A percentile compares a stretch with the other conserved stretches of the same genome.
Conservation (phyloP, 805 yeast species). For the Saccharomycopsis lassenensis region DNA sequence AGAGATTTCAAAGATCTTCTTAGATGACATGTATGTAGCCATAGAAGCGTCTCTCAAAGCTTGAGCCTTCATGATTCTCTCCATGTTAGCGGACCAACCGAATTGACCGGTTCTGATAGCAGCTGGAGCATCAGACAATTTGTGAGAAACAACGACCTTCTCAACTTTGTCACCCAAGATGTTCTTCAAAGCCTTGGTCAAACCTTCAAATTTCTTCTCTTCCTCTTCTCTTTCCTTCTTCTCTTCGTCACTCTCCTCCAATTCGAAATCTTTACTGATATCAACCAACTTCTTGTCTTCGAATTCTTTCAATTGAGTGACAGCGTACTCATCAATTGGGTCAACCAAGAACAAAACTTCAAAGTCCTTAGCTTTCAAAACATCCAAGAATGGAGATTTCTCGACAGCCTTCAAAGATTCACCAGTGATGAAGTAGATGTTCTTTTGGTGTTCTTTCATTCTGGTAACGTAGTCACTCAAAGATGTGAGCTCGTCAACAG, state of each 20-base stretch:
- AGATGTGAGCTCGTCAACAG: slow-evolving; percentile 88
- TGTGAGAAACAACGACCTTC: slow-evolving; percentile 97
- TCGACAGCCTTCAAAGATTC: slow-evolving; percentile 95
- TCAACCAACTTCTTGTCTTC: slow-evolving; percentile 99
- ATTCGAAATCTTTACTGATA: slow-evolving; percentile 97
- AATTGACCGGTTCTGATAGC: slow-evolving; percentile 99
- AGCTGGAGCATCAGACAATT: slow-evolving; percentile 97
- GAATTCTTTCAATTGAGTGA: slow-evolving; percentile 98
- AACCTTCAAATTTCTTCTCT: slow-evolving; percentile 81
- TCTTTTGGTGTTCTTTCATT: slow-evolving; percentile 99
- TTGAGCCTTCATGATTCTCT: slow-evolving; percentile 99
- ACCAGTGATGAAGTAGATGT: slow-evolving; percentile 98
- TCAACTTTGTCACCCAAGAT: slow-evolving; percentile 97
- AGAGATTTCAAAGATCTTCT: slow-evolving; percentile 98
- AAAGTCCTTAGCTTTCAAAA: slow-evolving; percentile 94
- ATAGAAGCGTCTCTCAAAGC: slow-evolving; percentile 97
- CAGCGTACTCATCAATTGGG: slow-evolving; percentile 99
- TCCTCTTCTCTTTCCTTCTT: slow-evolving; percentile 90
- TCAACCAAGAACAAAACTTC: slow-evolving; percentile 97
- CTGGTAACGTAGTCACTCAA: slow-evolving; percentile 95
- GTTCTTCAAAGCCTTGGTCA: slow-evolving; percentile 93
- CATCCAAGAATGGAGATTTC: slow-evolving; percentile 98
- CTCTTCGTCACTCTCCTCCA: slow-evolving; percentile 98
- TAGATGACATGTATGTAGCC: slow-evolving; percentile 99
- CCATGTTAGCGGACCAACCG: slow-evolving; percentile 99